Evolutionary conservation across 768 basidiomycete genomes (phyloP), one percentile per base, ranked within the genome.

Genomic region (Favolaschia claudopus): DNA sequence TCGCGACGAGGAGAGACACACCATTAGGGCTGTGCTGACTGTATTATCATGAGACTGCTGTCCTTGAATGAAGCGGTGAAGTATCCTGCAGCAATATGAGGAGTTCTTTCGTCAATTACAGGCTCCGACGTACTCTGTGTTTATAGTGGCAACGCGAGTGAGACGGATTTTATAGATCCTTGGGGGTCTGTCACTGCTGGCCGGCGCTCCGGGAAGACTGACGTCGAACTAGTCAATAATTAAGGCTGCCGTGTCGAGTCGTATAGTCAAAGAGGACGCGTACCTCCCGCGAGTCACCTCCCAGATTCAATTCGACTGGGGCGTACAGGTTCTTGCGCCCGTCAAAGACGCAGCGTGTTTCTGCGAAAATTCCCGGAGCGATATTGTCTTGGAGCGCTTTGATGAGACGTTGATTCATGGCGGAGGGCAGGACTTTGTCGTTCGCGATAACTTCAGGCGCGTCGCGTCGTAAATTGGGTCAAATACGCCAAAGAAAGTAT

Each of bases 1-100:
- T 9, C 36, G 25, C 29, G 38, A 34, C 10, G 36, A 19, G 27
- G 14, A 29, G 32, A 22, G 9, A 66, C 79, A 55, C 62, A 85
- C 89, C 32, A 83, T 89, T 37, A 92, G 79, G 1, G 88, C 86
- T 0, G 80, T 88, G 34, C 86, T 66, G 6, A 92, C 88, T 5
- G 69, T 72, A 55, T 89, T 91, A 53, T 92, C 90, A 27, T 86
- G 82, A 0, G 85, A 85, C 59, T 91, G 89, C 36, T 82, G 72
- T 1, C 90, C 90, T 32, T 76, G 64, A 3, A 92, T 77, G 64
- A 88, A 93, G 0, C 85, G 83, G 4, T 79, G 72, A 1, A 92
- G 76, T 0, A 90, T 79, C 63, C 91, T 93, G 55, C 17, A 22
- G 13, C 2, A 22, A 33, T 15, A 27, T 66, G 29, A 56, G 38